Evolutionary conservation across 495 filamentous ascomycete genomes (phyloP).

Genomic region (Penicillium turbatum): DNA sequence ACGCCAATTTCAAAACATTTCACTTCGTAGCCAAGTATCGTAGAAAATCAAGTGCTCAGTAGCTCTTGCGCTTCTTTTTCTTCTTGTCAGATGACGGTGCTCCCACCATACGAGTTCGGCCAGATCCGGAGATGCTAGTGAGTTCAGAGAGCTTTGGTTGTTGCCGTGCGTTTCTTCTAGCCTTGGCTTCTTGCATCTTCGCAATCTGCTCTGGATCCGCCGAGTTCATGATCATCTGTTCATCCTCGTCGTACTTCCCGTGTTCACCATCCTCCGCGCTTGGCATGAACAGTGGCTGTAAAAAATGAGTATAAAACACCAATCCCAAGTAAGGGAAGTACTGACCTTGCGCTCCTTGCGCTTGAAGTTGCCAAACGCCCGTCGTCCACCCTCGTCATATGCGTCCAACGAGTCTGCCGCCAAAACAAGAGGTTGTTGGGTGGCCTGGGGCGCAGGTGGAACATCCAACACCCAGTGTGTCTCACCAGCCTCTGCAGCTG

Average conservation of each 20-base stretch:
- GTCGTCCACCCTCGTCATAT: slow-evolving; percentile 37
- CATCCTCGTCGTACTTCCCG: slow-evolving; percentile 15
- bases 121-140: slow-evolving; percentile 36
- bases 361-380: slow-evolving; percentile 39
- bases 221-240: slow-evolving; percentile 8
- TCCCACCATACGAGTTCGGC: slow-evolving; percentile 10
- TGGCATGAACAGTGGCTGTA: not conserved
- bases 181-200: slow-evolving; percentile 9
- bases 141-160: slow-evolving; percentile 20
- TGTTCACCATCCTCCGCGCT: not conserved
- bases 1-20: slow-evolving; percentile 9
- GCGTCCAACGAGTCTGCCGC: slow-evolving; percentile 37
- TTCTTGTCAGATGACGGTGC: slow-evolving; percentile 19
- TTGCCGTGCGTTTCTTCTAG: slow-evolving; percentile 3
- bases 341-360: slow-evolving; percentile 29
- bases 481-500: slow-evolving; percentile 74
- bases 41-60: not conserved
- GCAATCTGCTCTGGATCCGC: slow-evolving; percentile 11
- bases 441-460: slow-evolving; percentile 13
- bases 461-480: slow-evolving; percentile 75
- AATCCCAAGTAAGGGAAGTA: slow-evolving; percentile 1
- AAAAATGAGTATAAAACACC: not conserved
- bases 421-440: slow-evolving; percentile 29
- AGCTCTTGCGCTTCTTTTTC: slow-evolving; percentile 41
- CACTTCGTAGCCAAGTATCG: not conserved